Conservation (phyloP, 1,139 yeast species). For the Pneumocystis jirovecii region DNA sequence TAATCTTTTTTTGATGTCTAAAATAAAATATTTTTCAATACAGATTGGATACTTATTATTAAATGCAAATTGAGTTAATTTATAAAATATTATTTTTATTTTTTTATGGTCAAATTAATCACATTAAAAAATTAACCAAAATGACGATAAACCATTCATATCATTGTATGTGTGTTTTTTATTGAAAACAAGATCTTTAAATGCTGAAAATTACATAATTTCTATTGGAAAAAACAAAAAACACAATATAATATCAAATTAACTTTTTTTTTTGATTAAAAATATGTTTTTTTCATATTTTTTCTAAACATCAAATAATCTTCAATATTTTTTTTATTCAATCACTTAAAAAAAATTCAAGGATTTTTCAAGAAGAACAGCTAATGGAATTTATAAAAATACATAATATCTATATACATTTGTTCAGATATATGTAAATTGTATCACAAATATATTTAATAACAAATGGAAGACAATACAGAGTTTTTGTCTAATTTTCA, state of each 20-base stretch:
- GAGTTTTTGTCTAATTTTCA: background rate
- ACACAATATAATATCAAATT: background rate
- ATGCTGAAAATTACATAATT: background rate
- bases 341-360: background rate
- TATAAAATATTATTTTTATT: too few species aligned
- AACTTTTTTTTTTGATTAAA: too few species aligned
- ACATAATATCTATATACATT: too few species aligned
- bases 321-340: background rate
- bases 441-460: background rate
- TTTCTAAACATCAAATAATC: background rate
- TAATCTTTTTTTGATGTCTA: too few species aligned
- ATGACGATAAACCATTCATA: background rate
- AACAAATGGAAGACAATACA: background rate
- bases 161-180: background rate
- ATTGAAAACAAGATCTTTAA: too few species aligned
- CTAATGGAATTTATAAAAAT: background rate
- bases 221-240: background rate
- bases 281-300: background rate
- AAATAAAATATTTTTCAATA: too few species aligned
- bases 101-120: background rate
- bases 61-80: background rate
- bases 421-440: background rate
- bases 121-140: background rate
- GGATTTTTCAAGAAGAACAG: background rate
- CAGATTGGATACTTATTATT: background rate